Conservation (phyloP, 805 yeast genomes). For the Saturnispora bothae region DNA sequence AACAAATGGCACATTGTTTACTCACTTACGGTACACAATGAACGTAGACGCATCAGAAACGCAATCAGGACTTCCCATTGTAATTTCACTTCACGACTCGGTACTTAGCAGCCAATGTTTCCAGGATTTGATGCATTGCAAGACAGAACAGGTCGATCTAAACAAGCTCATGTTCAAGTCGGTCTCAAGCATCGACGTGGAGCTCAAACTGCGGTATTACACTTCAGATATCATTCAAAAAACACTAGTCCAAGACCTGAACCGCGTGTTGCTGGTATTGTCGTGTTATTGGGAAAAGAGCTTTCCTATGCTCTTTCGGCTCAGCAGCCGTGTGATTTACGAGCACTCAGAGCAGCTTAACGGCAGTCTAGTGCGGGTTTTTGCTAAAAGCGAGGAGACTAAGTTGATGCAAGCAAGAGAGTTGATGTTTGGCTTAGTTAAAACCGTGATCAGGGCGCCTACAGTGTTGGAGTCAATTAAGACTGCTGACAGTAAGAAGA, state of each 20-base stretch:
- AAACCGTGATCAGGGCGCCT: conserved; percentile 13
- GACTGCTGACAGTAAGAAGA: conserved; percentile 7
- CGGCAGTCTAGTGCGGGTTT: conserved; percentile 13
- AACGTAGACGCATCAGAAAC: too few relatives aligned
- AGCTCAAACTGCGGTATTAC: background rate
- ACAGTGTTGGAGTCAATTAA: conserved; percentile 6
- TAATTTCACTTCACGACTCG: too few relatives aligned
- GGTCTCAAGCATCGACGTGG: conserved; percentile 4
- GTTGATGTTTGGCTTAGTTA: conserved; percentile 19
- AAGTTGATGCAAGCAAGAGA: conserved; percentile 14
- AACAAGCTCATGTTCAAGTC: conserved; percentile 7
- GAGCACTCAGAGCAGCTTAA: conserved; percentile 12
- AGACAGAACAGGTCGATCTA: conserved; percentile 9
- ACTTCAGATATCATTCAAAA: background rate
- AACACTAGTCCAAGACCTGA: conserved; percentile 16
- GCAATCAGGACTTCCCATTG: too few relatives aligned
- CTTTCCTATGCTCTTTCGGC: conserved; percentile 24
- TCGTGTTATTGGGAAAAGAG: conserved; percentile 17
- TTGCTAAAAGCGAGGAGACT: conserved; percentile 14
- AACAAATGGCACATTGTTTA: too few relatives aligned
- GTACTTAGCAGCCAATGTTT: conserved; percentile 1
- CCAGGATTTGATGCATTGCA: conserved; percentile 9
- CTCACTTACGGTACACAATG: background rate
- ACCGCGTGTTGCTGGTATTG: conserved; percentile 20
- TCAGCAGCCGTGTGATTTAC: conserved; percentile 17